phyloP scores from a whole-genome alignment of 768 basidiomycete species.

The Tremella mesenterica region DNA sequence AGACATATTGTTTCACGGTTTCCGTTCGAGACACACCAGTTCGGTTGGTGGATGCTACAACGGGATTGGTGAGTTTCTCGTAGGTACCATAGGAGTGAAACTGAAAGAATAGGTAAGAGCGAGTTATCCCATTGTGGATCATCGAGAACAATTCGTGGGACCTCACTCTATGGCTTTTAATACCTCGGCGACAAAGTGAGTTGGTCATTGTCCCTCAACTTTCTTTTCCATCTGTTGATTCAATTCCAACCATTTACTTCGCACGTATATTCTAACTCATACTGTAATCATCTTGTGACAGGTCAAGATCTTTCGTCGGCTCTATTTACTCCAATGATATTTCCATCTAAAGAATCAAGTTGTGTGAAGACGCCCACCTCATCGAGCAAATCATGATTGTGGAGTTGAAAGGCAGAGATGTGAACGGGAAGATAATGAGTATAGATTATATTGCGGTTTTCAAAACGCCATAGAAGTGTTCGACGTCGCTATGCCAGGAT shows the following conservation, averaged over 20 bases:
- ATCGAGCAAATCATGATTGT: too few relatives aligned
- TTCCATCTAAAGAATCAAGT: too few relatives aligned
- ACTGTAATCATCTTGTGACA: too few relatives aligned
- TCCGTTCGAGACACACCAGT: conserved; percentile 79
- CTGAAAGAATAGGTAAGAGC: conserved; percentile 61
- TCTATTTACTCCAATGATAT: too few relatives aligned
- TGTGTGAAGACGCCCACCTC: too few relatives aligned
- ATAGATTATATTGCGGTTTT: conserved; percentile 76
- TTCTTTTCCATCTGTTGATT: neutral
- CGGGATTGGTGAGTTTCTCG: conserved; percentile 55
- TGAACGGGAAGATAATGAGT: too few relatives aligned
- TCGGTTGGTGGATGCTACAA: conserved; percentile 68
- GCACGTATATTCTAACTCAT: neutral
- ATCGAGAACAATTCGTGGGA: conserved; percentile 81
- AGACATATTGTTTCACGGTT: conserved; percentile 71
- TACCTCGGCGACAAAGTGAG: conserved; percentile 57
- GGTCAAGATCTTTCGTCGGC: neutral
- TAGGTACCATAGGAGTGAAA: neutral
- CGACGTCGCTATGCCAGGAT: conserved; percentile 64
- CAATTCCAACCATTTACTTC: neutral
- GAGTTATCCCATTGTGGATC: conserved; percentile 84
- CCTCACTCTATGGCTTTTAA: conserved; percentile 80
- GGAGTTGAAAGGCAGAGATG: too few relatives aligned
- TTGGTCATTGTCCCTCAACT: neutral
- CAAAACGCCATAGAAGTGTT: conserved; percentile 80